Evolutionary conservation across 345 rosid species (phyloP).

Genomic region (Eucalyptus polyanthemos): DNA sequence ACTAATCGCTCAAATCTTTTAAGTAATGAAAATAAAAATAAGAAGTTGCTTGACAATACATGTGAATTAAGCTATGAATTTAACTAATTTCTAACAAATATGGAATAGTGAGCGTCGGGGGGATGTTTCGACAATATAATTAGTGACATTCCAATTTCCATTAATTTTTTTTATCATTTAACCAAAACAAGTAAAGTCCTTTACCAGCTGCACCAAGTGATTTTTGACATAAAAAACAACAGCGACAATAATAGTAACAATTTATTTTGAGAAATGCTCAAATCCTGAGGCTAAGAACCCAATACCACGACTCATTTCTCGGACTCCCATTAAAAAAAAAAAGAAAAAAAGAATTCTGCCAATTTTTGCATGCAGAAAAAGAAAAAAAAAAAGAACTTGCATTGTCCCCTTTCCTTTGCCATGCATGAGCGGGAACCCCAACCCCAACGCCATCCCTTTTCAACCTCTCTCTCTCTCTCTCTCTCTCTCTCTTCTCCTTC

Average conservation of each 20-base stretch:
- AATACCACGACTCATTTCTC: not conserved
- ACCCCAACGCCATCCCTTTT: not conserved
- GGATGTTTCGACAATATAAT: not conserved
- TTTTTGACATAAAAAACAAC: not conserved
- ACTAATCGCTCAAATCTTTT: not conserved
- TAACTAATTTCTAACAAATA: not conserved
- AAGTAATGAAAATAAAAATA: not conserved
- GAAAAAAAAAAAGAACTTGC: not conserved
- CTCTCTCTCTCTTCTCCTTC: not conserved
- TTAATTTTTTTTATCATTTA: not conserved
- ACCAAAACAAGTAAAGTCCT: not conserved
- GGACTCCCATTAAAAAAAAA: not conserved
- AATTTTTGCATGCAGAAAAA: not conserved
- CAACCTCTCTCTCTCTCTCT: not conserved
- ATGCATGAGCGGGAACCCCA: not conserved
- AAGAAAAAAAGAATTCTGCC: not conserved
- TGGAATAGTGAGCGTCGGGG: not conserved
- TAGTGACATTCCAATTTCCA: not conserved
- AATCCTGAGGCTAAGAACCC: not conserved
- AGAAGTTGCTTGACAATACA: not conserved
- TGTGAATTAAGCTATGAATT: not conserved
- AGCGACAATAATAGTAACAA: not conserved
- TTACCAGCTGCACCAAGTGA: not conserved
- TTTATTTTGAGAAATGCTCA: not conserved
- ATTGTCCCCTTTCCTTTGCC: not conserved